A percentile compares a stretch with the other conserved stretches of the same genome.
These are phyloP conservation scores for Rhodosporidiobolus sp. DNA, from an alignment of 768 basidiomycete genomes.

Conservation along the genomic window DNA sequence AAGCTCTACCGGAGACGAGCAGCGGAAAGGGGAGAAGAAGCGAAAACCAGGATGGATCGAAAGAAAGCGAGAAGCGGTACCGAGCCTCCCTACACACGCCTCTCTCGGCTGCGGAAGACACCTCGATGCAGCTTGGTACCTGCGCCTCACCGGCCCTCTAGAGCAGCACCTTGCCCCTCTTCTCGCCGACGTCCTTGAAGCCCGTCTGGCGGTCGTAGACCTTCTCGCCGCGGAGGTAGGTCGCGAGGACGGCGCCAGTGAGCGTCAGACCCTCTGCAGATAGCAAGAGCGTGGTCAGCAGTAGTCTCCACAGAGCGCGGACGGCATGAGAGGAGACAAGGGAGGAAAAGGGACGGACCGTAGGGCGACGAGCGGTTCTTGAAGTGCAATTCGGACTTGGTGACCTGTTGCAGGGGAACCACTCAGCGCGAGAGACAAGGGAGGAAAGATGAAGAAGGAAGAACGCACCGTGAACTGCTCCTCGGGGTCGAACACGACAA, in stretches of 20 bases:
- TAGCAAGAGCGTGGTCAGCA: no score
- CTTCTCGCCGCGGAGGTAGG: constrained; percentile 71
- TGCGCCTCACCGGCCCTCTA: constrained; percentile 1
- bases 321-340: constrained; percentile 44
- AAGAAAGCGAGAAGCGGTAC: no score
- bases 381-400: constrained; percentile 69
- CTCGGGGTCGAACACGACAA: constrained; percentile 75
- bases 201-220: constrained; percentile 55
- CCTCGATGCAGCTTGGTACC: not conserved
- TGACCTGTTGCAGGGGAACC: constrained; percentile 58
- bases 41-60: no score
- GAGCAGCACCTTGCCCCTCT: constrained; percentile 33
- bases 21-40: no score
- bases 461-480: constrained; percentile 44
- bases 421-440: constrained; percentile 19
- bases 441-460: not conserved
- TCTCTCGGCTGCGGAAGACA: no score
- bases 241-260: constrained; percentile 68
- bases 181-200: constrained; percentile 9
- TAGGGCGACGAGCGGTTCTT: constrained; percentile 94
- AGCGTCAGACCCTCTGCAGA: constrained; percentile 74
- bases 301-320: no score
- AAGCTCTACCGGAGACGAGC: no score
- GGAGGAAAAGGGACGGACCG: constrained; percentile 38
- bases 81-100: no score